Base-by-base conservation (phyloP, 1,139 yeast genomes). In the Blastobotrys buckinghamii region DNA sequence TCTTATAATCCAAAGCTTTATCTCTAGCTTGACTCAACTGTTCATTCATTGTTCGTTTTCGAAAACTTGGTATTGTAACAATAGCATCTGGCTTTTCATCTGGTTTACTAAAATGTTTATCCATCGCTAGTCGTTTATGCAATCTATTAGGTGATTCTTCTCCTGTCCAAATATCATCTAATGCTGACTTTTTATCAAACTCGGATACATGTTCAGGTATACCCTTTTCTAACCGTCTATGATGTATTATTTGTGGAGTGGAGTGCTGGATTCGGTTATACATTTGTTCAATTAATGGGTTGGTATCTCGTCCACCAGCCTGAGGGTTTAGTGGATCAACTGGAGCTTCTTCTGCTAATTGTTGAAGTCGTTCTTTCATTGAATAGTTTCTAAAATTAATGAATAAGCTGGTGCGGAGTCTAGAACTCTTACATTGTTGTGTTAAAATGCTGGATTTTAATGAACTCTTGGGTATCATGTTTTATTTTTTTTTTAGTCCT, bases 81-180 rank as follows among this genome's bases (percentile, higher is more conserved):
- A n/a, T n/a, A n/a, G n/a, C n/a, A n/a, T n/a, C n/a, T 22, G 24
- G 24, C 7, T 22, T 22, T 22, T 5, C 4, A 5, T 5, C 24
- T 22, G 24, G 24, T 22, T 33, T 43, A 42, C 27, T 53, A 20
- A 8, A 42, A 7, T 39, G 47, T 15, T 43, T 47, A 19, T 50
- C 52, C 33, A 42, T 39, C 6, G 42, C 47, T n/a, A 39, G n/a
- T 7, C 50, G 40, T 12, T 43, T 39, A 17, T 47, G 41, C 32
- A 43, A 38, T 16, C 36, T 40, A 19, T 40, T 39, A 2, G 44
- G 32, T 17, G 44, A 24, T 24, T 86, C 95, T 0, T 68, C 61
- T 0, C 96, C 96, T 0, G 67, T 69, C 96, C 96, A 88, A 0
- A 90, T 87, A 24, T 59, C 58, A 0, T 77, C 60, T 48, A 69